These are phyloP conservation scores for Circinella umbellata DNA, from an alignment of 371 early-diverging fungal genomes.

Conservation along the genomic window DNA sequence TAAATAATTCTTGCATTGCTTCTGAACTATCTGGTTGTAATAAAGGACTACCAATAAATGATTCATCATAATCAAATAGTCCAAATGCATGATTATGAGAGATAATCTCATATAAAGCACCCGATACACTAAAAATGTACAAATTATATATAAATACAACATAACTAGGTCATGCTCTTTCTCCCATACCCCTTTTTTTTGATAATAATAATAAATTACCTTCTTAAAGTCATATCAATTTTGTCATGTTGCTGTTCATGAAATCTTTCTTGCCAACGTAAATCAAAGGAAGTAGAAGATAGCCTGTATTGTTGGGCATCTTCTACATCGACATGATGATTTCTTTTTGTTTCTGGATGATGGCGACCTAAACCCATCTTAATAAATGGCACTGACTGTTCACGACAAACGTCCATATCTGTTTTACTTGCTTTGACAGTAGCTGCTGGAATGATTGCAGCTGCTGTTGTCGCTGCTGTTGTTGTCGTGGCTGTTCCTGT, in stretches of 20 bases:
- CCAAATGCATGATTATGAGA: slow-evolving; percentile 34
- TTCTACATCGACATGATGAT: background rate
- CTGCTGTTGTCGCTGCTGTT: slow-evolving; percentile 11
- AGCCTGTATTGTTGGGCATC: background rate
- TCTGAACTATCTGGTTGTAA: slow-evolving; percentile 10
- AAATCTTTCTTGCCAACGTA: slow-evolving; percentile 16
- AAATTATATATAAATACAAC: background rate
- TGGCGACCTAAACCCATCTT: slow-evolving; percentile 8
- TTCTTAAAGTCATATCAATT: slow-evolving; percentile 28
- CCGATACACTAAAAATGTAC: slow-evolving; percentile 27
- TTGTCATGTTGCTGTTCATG: slow-evolving; percentile 25
- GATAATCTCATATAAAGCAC: slow-evolving; percentile 38
- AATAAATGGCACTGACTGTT: slow-evolving; percentile 25
- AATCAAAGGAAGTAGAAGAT: slow-evolving; percentile 1
- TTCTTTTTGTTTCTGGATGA: background rate
- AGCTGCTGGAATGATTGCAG: background rate
- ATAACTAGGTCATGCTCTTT: too few species aligned
- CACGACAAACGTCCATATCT: slow-evolving; percentile 20
- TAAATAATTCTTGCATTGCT: slow-evolving; percentile 14
- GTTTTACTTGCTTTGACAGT: slow-evolving; percentile 23
- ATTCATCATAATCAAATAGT: slow-evolving; percentile 32
- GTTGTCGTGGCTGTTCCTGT: background rate
- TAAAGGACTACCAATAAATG: slow-evolving; percentile 28
- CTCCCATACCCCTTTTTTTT: too few species aligned
- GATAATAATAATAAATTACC: slow-evolving; percentile 21